Conservation (phyloP, 2,329 filamentous ascomycete genomes). For the Stachybotrys chlorohalonatus region DNA sequence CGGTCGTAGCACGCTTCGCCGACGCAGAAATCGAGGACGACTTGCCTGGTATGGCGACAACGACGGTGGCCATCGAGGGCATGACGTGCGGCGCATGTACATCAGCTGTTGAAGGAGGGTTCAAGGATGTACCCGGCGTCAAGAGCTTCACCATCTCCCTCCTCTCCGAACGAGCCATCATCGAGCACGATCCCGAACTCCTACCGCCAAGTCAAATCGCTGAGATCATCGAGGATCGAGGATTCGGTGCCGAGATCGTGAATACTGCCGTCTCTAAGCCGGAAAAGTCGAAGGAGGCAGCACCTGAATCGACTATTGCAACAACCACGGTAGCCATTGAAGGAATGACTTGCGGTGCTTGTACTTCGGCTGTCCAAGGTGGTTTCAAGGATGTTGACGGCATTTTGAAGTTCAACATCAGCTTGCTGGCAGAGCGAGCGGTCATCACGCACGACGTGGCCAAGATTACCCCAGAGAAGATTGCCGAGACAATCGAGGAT, state of each 20-base stretch:
- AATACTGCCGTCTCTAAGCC: constrained; percentile 50
- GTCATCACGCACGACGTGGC: constrained; percentile 75
- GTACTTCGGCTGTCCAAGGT: constrained; percentile 81
- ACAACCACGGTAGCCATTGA: constrained; percentile 84
- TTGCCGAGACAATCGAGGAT: constrained; percentile 79
- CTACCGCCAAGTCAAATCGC: constrained; percentile 44
- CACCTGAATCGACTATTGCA: constrained; percentile 35
- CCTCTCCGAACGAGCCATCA: constrained; percentile 74
- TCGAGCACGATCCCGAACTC: constrained; percentile 62
- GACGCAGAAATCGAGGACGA: constrained; percentile 20
- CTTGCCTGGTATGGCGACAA: constrained; percentile 45
- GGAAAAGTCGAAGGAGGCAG: constrained; percentile 12
- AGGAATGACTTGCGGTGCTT: constrained; percentile 97
- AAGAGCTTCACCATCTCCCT: constrained; percentile 74
- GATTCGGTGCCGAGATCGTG: constrained; percentile 72
- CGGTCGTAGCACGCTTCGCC: constrained; percentile 29
- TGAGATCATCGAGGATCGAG: constrained; percentile 59
- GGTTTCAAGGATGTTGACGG: constrained; percentile 73
- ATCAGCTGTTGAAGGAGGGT: constrained; percentile 72
- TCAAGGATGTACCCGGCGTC: constrained; percentile 65
- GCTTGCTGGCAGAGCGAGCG: constrained; percentile 82
- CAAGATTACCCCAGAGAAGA: constrained; percentile 62
- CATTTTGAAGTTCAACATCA: constrained; percentile 86
- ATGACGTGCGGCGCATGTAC: constrained; percentile 93
- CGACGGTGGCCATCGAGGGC: constrained; percentile 70